These are phyloP conservation scores for Drosera spatulata DNA, from an alignment of 179 eudicot species.

Conservation along the genomic window DNA sequence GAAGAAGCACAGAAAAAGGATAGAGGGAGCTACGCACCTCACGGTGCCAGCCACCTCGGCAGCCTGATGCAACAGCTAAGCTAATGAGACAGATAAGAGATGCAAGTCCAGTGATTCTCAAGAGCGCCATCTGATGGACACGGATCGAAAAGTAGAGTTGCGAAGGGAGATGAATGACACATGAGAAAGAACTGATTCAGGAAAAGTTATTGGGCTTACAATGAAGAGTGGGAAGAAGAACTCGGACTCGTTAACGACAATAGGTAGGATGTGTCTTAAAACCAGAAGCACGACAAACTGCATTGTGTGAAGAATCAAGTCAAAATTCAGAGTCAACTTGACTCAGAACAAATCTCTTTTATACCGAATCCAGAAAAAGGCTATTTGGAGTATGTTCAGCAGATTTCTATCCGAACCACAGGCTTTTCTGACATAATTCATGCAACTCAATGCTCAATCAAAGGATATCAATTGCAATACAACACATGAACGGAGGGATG, in stretches of 20 bases:
- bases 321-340: neutral
- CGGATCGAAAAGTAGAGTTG: neutral
- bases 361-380: no score
- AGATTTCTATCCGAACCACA: no score
- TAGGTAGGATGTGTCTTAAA: slow-evolving; percentile 71
- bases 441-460: neutral
- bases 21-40: neutral
- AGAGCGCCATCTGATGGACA: slow-evolving; percentile 19
- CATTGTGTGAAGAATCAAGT: neutral
- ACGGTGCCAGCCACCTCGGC: slow-evolving; percentile 7
- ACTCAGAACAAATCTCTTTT: no score
- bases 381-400: no score
- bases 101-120: slow-evolving; percentile 19
- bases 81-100: slow-evolving; percentile 24
- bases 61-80: slow-evolving; percentile 14
- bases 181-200: neutral
- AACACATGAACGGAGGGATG: slow-evolving; percentile 9
- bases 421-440: neutral
- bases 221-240: slow-evolving; percentile 51
- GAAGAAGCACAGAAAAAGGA: neutral
- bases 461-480: neutral
- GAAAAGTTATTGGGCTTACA: slow-evolving; percentile 24
- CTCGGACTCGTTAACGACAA: slow-evolving; percentile 44
- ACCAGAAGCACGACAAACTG: slow-evolving; percentile 81
- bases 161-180: neutral